phyloP scores from a whole-genome alignment of 371 early-diverging fungal species.

The Spiromyces aspiralis region DNA sequence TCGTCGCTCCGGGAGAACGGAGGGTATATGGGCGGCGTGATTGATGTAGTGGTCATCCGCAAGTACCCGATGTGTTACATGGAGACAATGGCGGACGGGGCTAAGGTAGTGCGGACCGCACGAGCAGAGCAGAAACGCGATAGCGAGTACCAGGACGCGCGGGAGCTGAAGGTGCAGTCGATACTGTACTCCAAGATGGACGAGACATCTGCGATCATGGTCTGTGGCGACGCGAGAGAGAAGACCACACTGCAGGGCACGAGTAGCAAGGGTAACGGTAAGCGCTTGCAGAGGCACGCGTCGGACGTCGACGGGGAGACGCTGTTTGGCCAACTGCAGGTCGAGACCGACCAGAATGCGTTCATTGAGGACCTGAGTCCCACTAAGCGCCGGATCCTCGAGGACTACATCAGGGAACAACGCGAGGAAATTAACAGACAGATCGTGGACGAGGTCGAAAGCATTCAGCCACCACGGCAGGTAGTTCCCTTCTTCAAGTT shows the following conservation, averaged over 20 bases:
- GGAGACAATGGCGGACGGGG: conserved; percentile 10
- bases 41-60: conserved; percentile 19
- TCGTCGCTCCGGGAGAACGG: conserved; percentile 8
- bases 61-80: conserved; percentile 13
- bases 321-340: conserved; percentile 1
- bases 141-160: neutral
- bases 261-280: too few relatives aligned
- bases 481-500: conserved; percentile 11
- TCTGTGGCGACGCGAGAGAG: too few relatives aligned
- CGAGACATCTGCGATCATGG: too few relatives aligned
- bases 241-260: too few relatives aligned
- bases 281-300: neutral
- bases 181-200: neutral
- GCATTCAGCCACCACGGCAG: conserved; percentile 6
- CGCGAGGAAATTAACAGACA: neutral
- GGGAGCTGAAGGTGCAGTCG: conserved; percentile 2
- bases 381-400: neutral
- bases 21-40: conserved; percentile 11
- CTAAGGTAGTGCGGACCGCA: conserved; percentile 8
- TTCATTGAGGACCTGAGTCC: neutral
- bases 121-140: conserved; percentile 10
- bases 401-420: neutral
- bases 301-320: neutral
- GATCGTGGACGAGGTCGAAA: conserved; percentile 1
- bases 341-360: neutral